Evolutionary conservation across 306 rosid genomes (phyloP), one percentile per base, ranked within the genome.

Genomic region (Lablab purpureus): DNA sequence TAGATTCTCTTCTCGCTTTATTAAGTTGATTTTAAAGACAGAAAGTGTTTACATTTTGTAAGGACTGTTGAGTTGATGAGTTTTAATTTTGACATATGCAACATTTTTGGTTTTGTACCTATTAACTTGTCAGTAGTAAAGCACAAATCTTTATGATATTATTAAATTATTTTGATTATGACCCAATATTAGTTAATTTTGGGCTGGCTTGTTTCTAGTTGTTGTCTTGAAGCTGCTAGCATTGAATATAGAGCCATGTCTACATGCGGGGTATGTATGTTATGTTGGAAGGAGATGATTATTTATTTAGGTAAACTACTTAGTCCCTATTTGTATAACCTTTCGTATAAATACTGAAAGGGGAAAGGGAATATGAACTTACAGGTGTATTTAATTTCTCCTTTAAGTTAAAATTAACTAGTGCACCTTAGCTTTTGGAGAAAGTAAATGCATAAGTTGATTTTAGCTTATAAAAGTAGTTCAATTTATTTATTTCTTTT

Each of bases 161-260:
- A 22, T 45, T 52, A 54, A 51, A 65, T 58, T 47, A 45, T 64
- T 52, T 21, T 58, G 64, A 13, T 22, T 70, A 21, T 84, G 64
- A 22, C 25, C 30, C 40, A 15, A 50, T 27, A 3, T 54, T 62
- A 25, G 73, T 84, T 79, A 41, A 59, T 62, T 75, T 30, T 80
- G 22, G 13, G n/a, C 6, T 45, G 58, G 67, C 14, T 83, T 56
- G 43, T 83, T 72, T 65, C 55, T 68, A 27, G 84, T 47, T 59
- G 68, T 79, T 79, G 49, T 59, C 65, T 58, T 50, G 59, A 46
- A 52, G 82, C 37, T 71, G 67, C 56, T 55, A 25, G 51, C 30
- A 64, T 65, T 80, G 46, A 55, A 25, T 54, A 37, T 45, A 7
- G 41, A 32, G 55, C 62, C 7, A 41, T 41, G 68, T 74, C 18